A percentile compares a stretch with the other conserved stretches of the same genome.
These are phyloP conservation scores for Pythium angustatum DNA, from an alignment of 352 stramenopile species.

Conservation along the genomic window DNA sequence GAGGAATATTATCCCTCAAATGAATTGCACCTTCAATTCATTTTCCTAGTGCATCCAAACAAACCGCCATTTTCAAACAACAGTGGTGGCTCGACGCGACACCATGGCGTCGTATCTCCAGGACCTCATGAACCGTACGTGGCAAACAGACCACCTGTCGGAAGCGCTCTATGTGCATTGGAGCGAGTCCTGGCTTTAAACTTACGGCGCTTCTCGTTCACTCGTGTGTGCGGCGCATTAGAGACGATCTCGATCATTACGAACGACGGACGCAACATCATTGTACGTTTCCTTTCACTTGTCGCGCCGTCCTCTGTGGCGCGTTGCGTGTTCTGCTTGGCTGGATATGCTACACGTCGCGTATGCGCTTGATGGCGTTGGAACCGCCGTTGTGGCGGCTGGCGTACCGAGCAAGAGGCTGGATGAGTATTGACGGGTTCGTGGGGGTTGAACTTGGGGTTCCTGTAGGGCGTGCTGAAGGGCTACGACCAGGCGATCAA, in stretches of 20 bases:
- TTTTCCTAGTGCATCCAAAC: too few relatives aligned
- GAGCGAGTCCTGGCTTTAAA: too few relatives aligned
- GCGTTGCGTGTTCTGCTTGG: too few relatives aligned
- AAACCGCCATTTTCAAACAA: not conserved
- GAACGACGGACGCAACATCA: constrained; percentile 94
- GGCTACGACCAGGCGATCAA: constrained; percentile 95
- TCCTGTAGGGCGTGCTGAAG: constrained; percentile 74
- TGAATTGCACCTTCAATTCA: constrained; percentile 32
- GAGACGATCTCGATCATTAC: constrained; percentile 92
- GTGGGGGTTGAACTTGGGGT: not conserved
- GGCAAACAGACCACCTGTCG: too few relatives aligned
- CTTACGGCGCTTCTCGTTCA: too few relatives aligned
- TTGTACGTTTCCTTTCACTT: constrained; percentile 49
- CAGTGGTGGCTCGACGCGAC: not conserved
- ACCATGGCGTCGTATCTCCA: constrained; percentile 83
- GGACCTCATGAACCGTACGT: constrained; percentile 83
- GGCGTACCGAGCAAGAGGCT: too few relatives aligned
- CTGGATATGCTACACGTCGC: too few relatives aligned
- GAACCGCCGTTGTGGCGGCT: not conserved
- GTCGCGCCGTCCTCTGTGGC: not conserved
- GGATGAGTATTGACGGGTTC: too few relatives aligned
- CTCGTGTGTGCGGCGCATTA: constrained; percentile 23
- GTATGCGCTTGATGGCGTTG: too few relatives aligned
- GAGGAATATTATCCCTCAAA: constrained; percentile 22
- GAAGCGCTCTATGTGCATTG: too few relatives aligned